Evolutionary conservation across 225 moss, liverwort and hornwort genomes (phyloP).

Genomic region (Marchantia paleacea): DNA sequence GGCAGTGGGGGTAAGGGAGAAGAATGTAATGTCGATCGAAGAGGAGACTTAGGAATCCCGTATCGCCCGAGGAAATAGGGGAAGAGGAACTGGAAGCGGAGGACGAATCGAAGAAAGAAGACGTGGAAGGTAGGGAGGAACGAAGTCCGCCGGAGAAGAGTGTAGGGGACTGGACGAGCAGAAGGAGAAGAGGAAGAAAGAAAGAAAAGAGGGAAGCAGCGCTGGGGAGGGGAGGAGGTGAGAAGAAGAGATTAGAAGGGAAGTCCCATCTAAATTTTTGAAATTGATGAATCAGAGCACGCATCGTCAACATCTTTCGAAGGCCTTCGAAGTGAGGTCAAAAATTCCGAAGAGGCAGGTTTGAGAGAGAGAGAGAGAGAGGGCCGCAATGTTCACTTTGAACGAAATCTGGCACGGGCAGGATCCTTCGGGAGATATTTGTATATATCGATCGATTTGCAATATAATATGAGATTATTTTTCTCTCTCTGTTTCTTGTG

Average conservation of each 20-base stretch:
- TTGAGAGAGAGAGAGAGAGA: neutral
- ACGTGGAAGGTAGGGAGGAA: neutral
- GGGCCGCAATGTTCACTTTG: neutral
- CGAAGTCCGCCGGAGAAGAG: neutral
- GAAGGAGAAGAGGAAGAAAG: neutral
- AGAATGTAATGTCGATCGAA: neutral
- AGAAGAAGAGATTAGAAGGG: neutral
- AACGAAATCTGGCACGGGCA: neutral
- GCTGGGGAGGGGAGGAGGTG: neutral
- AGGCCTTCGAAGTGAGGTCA: neutral
- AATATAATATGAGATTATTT: constrained; percentile 7
- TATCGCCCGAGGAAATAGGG: neutral
- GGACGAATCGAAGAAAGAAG: neutral
- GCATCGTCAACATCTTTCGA: neutral
- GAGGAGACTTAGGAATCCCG: neutral
- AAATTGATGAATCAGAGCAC: neutral
- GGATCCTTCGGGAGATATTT: neutral
- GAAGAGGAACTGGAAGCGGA: neutral
- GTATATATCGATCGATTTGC: neutral
- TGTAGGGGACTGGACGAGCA: neutral
- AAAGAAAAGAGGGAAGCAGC: neutral
- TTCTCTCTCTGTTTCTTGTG: neutral
- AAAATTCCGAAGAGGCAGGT: constrained; percentile 6
- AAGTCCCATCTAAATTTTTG: neutral
- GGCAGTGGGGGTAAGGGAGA: neutral